Evolutionary conservation across 75 land plant genomes (phyloP).

Genomic region (Sequoiadendron giganteum): DNA sequence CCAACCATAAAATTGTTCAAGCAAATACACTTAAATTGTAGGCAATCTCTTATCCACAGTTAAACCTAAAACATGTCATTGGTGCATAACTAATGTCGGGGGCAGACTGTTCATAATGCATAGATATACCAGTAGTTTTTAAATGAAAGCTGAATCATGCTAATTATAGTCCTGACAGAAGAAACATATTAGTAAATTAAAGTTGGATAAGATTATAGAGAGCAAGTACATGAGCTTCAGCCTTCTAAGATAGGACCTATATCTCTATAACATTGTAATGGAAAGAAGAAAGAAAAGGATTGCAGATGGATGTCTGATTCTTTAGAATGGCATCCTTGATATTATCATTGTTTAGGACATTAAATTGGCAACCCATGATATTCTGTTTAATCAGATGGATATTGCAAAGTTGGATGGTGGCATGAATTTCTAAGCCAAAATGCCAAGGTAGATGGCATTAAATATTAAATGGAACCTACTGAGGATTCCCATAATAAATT

Average conservation of each 20-base stretch:
- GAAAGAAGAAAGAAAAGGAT: too few relatives aligned
- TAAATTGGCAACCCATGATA: background rate
- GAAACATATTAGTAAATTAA: background rate
- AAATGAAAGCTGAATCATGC: background rate
- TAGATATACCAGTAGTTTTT: background rate
- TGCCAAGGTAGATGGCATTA: too few relatives aligned
- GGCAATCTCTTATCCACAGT: background rate
- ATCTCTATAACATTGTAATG: background rate
- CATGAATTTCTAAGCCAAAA: too few relatives aligned
- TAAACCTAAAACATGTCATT: background rate
- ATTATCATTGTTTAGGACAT: too few relatives aligned
- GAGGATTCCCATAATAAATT: too few relatives aligned
- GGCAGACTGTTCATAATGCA: background rate
- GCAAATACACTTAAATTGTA: background rate
- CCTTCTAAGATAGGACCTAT: background rate
- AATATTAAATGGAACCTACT: too few relatives aligned
- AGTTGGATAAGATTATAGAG: background rate
- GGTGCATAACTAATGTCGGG: background rate
- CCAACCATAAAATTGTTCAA: background rate
- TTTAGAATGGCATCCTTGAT: too few relatives aligned
- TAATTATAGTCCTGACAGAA: background rate
- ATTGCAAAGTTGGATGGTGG: too few relatives aligned
- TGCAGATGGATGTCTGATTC: too few relatives aligned
- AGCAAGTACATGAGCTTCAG: background rate
- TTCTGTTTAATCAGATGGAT: too few relatives aligned